Evolutionary conservation across 306 rosid species (phyloP).

Genomic region (Cucurbita ficifolia): DNA sequence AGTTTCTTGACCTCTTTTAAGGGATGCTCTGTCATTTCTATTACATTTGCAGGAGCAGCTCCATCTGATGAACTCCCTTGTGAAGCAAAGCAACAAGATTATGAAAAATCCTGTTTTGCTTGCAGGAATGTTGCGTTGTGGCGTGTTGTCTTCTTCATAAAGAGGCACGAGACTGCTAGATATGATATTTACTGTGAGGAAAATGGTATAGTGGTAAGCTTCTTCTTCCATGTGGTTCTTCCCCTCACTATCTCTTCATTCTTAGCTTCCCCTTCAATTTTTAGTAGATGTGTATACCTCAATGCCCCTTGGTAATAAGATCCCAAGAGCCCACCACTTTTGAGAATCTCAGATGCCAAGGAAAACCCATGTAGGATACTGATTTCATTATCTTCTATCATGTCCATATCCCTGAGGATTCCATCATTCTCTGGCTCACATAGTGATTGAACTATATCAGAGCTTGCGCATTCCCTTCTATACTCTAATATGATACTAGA

Average conservation of each 20-base stretch:
- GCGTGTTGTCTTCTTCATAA: background rate
- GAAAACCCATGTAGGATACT: slow-evolving; percentile 42
- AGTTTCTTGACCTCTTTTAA: background rate
- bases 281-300: slow-evolving; percentile 67
- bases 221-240: slow-evolving; percentile 67
- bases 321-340: slow-evolving; percentile 41
- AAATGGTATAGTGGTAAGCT: slow-evolving; percentile 27
- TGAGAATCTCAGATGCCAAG: slow-evolving; percentile 47
- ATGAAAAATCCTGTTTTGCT: background rate
- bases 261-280: slow-evolving; percentile 36
- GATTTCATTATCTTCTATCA: slow-evolving; percentile 25
- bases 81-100: background rate
- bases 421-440: slow-evolving; percentile 72
- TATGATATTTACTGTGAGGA: background rate
- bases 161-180: background rate
- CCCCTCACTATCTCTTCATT: slow-evolving; percentile 80
- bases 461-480: slow-evolving; percentile 72
- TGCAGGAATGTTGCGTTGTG: slow-evolving; percentile 2
- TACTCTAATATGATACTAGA: slow-evolving; percentile 54
- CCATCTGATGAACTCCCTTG: background rate
- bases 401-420: slow-evolving; percentile 23
- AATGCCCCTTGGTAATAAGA: slow-evolving; percentile 32
- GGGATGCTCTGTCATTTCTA: background rate
- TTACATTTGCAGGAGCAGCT: background rate
- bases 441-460: slow-evolving; percentile 62